Evolutionary conservation across 768 basidiomycete species (phyloP), one percentile per base, ranked within the genome.

Genomic region (Kwoniella newhampshirensis): DNA sequence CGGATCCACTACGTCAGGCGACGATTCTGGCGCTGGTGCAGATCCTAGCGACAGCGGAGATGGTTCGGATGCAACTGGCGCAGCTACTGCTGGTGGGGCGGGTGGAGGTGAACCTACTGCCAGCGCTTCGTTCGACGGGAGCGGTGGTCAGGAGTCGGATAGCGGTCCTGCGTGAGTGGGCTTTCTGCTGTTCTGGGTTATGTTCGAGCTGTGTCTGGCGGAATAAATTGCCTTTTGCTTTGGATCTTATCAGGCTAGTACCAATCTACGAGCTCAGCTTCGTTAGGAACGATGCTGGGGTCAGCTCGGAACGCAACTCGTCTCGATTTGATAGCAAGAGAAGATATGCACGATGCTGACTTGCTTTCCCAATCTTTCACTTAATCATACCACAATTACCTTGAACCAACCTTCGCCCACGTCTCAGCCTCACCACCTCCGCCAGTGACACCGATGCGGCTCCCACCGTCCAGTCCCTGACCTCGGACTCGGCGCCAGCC

Each of bases 121-220:
- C 17, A 47, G n/a, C n/a, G 40, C 7, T 23, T 18, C 53, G 42
- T 54, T 49, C 39, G 41, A 57, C 39, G 55, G 55, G 8, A 26
- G 28, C 18, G 56, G 56, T 21, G 56, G 56, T 15, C 49, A 58
- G 18, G 56, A 50, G 13, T 12, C 18, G 4, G 56, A 51, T 40
- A 30, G 30, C 37, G 56, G 56, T 20, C 56, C 56, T 4, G 43
- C 35, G 56, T 58, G 36, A 51, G 56, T 58, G 15, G 42, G 21
- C 11, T 23, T 44, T 18, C 20, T 11, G 26, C 17, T 20, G 4
- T 51, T 37, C 23, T n/a, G 11, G 40, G 40, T n/a, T 7, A n/a
- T 8, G 40, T 36, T 17, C 5, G 26, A 23, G 9, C 23, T 47
- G 18, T 47, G 9, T 47, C 17, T 21, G 6, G 7, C 36, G 48